A percentile compares a stretch with the other conserved stretches of the same genome.
Evolutionary conservation across 179 eudicot species (phyloP).

Genomic region (Silene coronaria): DNA sequence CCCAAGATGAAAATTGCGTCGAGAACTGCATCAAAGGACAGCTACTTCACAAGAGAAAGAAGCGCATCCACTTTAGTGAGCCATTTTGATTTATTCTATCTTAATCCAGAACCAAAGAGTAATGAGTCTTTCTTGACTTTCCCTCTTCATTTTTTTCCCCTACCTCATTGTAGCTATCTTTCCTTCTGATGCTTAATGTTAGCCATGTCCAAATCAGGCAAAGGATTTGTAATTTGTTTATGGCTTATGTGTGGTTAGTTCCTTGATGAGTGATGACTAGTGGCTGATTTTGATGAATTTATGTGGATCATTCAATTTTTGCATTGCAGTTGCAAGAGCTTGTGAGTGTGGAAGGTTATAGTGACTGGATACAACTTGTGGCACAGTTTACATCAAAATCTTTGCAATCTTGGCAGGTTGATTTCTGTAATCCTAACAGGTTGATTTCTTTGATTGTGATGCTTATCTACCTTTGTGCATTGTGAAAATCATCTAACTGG

Average conservation of each 20-base stretch:
- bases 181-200: not conserved
- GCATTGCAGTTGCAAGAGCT: conserved; percentile 79
- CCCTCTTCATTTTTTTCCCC: not conserved
- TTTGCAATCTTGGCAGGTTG: conserved; percentile 92
- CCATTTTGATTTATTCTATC: no score
- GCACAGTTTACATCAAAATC: conserved; percentile 92
- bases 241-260: conserved; percentile 2
- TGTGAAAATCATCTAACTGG: not conserved
- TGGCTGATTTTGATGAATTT: conserved; percentile 1
- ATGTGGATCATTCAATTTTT: conserved; percentile 6
- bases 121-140: not conserved
- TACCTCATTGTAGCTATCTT: not conserved
- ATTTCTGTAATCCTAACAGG: conserved; percentile 78
- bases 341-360: conserved; percentile 81
- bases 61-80: no score
- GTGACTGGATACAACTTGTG: conserved; percentile 92
- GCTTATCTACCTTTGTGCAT: not conserved
- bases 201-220: not conserved
- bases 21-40: no score
- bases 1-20: no score
- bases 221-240: not conserved
- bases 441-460: conserved; percentile 18
- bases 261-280: not conserved
- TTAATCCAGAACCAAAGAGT: no score
- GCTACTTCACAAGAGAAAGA: no score